Conservation (phyloP, 2,329 filamentous ascomycete genomes). For the Ophiocordyceps camponoti-floridani region DNA sequence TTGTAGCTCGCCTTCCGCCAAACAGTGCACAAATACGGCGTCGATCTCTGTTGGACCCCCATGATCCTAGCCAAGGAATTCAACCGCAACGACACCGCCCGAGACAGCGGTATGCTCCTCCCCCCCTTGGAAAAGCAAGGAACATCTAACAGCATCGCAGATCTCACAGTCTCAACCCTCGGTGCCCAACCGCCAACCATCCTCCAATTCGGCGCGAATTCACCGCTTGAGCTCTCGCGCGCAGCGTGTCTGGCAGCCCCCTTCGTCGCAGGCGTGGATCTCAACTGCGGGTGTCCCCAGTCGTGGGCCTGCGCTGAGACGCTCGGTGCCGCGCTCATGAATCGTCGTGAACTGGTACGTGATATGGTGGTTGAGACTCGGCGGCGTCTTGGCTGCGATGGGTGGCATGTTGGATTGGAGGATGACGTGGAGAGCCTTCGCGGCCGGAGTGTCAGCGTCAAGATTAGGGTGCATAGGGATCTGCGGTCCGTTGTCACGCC, state of each 20-base stretch:
- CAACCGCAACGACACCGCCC: constrained; percentile 39
- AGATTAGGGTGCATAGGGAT: constrained; percentile 52
- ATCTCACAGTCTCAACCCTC: constrained; percentile 42
- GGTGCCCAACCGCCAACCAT: constrained; percentile 39
- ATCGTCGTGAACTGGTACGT: constrained; percentile 42
- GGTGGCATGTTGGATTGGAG: constrained; percentile 30
- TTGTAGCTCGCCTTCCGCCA: constrained; percentile 48
- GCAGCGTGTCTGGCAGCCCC: constrained; percentile 44
- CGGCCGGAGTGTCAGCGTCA: constrained; percentile 46
- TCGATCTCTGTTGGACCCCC: constrained; percentile 52
- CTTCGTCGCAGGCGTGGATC: constrained; percentile 44
- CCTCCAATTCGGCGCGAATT: constrained; percentile 49
- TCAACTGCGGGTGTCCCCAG: constrained; percentile 60
- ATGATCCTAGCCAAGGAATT: constrained; percentile 57
- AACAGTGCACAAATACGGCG: constrained; percentile 44
- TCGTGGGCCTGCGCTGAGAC: constrained; percentile 53
- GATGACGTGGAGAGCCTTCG: constrained; percentile 22
- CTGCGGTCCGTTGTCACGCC: constrained; percentile 21
- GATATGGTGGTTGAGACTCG: constrained; percentile 45
- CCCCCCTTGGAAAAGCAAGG: not conserved
- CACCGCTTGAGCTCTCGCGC: constrained; percentile 40
- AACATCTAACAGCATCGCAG: constrained; percentile 10
- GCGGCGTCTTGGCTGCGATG: constrained; percentile 27
- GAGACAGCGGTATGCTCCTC: constrained; percentile 34
- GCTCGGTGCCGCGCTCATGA: constrained; percentile 53